Conservation (phyloP, 2,329 filamentous ascomycete species). For the Chrysoporthe austroafricana region DNA sequence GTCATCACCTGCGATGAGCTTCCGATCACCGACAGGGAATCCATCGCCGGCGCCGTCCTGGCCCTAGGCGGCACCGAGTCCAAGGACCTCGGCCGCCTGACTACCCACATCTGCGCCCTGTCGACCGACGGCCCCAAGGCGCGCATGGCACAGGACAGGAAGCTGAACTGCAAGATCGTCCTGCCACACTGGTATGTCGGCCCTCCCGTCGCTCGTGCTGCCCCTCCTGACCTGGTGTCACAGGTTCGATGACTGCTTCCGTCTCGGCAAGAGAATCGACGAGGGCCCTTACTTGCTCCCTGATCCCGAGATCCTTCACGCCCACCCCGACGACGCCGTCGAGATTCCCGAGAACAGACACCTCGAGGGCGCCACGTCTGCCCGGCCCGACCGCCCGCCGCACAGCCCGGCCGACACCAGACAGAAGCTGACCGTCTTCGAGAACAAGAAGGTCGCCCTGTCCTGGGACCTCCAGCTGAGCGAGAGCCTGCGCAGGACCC, state of each 20-base stretch:
- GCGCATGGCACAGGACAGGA: conserved; percentile 63
- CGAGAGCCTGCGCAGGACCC: conserved; percentile 65
- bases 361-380: conserved; percentile 67
- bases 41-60: conserved; percentile 85
- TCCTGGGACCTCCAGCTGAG: conserved; percentile 74
- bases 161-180: conserved; percentile 77
- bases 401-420: conserved; percentile 40
- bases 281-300: conserved; percentile 86
- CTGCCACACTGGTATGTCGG: conserved; percentile 81
- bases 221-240: neutral
- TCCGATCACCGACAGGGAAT: conserved; percentile 84
- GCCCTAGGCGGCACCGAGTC: conserved; percentile 87
- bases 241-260: conserved; percentile 96
- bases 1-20: conserved; percentile 83
- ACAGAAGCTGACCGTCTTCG: conserved; percentile 73
- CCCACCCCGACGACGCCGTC: conserved; percentile 58
- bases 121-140: conserved; percentile 76
- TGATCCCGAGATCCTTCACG: conserved; percentile 78
- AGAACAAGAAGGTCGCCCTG: conserved; percentile 76
- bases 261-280: conserved; percentile 86
- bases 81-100: conserved; percentile 69
- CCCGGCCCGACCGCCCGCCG: conserved; percentile 46
- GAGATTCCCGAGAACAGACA: conserved; percentile 61
- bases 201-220: too few species aligned
- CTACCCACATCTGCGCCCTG: conserved; percentile 88